Base-by-base conservation (phyloP, 352 stramenopile genomes). In the Pythium oligandrum region DNA sequence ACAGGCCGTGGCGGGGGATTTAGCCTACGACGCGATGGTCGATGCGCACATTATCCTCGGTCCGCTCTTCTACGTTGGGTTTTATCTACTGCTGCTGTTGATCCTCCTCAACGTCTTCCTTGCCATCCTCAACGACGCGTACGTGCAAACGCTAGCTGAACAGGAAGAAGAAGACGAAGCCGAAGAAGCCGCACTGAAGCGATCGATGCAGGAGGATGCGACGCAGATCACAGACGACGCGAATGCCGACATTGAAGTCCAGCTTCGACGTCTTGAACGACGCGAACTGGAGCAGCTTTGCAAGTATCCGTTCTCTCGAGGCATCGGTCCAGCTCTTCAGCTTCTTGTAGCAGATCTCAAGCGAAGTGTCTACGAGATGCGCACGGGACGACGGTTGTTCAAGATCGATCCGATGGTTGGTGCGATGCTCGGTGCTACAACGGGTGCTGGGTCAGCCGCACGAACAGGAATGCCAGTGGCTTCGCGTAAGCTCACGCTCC, bases 51-150 rank as follows among this genome's bases (percentile, higher is more conserved):
- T 49, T 4, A 64, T 71, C 42, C 62, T 86, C 2, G 81, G 78
- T 0, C 81, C 81, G 45, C 52, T 89, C 4, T 91, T 82, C 60
- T 91, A 85, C 54, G 67, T 88, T 30, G 46, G 68, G 44, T 91
- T 83, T 59, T 91, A 89, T 57, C 50, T 90, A 43, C 50, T 89
- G 40, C 51, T 91, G 48, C 50, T 89, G 42, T 59, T 91, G 6
- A 73, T 91, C 11, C 44, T 87, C 43, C 66, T 88, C 51, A 91
- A 91, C 40, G 73, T 91, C 6, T 88, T 89, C 43, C 62, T 85
- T 5, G 78, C 79, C 31, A 87, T 91, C 39, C 56, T 91, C 9
- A 88, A 88, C 36, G 81, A 90, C 55, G 78, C 79, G 34, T 91
- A 88, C 52, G 56, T 83, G 46, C 77, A 88, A 52, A 88, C 77